Evolutionary conservation across 805 yeast genomes (phyloP).

Genomic region (Suhomyces pyralidae): DNA sequence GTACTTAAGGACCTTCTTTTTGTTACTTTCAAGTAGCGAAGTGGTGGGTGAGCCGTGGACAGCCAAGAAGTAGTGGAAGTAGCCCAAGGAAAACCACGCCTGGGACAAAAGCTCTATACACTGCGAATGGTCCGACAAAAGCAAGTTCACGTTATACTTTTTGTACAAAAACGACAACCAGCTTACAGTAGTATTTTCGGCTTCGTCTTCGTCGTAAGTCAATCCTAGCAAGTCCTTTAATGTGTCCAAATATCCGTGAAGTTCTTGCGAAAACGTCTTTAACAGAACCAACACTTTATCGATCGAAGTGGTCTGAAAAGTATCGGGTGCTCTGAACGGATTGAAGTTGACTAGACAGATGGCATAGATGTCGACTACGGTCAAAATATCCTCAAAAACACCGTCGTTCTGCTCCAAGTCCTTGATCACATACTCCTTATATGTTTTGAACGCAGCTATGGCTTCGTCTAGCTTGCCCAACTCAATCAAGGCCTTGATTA

Average conservation of each 20-base stretch:
- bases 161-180: slow-evolving; percentile 34
- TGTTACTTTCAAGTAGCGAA: slow-evolving; percentile 15
- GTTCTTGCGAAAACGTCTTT: slow-evolving; percentile 14
- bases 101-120: slow-evolving; percentile 27
- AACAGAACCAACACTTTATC: slow-evolving; percentile 21
- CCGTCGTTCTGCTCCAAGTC: slow-evolving; percentile 33
- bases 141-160: slow-evolving; percentile 31
- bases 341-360: slow-evolving; percentile 33
- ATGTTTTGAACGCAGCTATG: slow-evolving; percentile 40
- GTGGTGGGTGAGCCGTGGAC: slow-evolving; percentile 23
- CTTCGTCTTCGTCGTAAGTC: slow-evolving; percentile 23
- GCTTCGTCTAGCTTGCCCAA: slow-evolving; percentile 42
- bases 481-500: slow-evolving; percentile 31
- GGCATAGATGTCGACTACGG: slow-evolving; percentile 32
- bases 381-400: slow-evolving; percentile 27
- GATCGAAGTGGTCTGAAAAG: slow-evolving; percentile 24
- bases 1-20: slow-evolving; percentile 16
- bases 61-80: slow-evolving; percentile 26
- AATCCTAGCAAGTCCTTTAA: slow-evolving; percentile 23
- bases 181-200: background rate
- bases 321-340: slow-evolving; percentile 26
- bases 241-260: slow-evolving; percentile 22
- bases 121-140: slow-evolving; percentile 24
- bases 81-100: slow-evolving; percentile 40
- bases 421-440: slow-evolving; percentile 28